These are phyloP conservation scores for Sclerotinia sclerotiorum DNA, from an alignment of 2,329 filamentous ascomycete genomes.

Conservation along the genomic window DNA sequence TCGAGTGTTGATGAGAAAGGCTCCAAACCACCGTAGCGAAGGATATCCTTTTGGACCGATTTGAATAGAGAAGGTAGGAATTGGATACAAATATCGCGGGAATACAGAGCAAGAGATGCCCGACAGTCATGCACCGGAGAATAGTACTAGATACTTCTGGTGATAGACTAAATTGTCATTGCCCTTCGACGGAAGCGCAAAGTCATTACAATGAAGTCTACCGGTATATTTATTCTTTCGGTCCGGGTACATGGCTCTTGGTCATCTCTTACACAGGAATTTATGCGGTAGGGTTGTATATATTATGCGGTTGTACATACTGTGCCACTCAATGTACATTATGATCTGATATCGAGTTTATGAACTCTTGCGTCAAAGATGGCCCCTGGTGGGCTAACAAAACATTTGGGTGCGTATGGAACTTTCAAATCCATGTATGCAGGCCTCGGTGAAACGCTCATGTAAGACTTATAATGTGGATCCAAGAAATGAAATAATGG, in stretches of 20 bases:
- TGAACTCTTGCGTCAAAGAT: neutral
- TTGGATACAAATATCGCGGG: neutral
- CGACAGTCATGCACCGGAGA: no score
- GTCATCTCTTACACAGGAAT: no score
- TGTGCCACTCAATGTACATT: neutral
- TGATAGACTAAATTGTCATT: no score
- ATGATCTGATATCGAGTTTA: neutral
- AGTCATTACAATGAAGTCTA: no score
- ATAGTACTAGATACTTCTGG: no score
- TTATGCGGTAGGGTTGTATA: neutral
- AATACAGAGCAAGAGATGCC: no score
- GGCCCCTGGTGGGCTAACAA: no score
- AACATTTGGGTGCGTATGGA: neutral
- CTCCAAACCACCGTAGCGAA: conserved; percentile 34
- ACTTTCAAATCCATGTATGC: neutral
- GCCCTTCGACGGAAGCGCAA: no score
- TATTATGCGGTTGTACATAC: neutral
- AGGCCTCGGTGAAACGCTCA: neutral
- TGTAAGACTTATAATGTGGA: neutral
- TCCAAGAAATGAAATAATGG: no score
- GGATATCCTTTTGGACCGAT: neutral
- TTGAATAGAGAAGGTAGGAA: neutral
- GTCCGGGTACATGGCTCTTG: no score
- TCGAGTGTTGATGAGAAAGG: conserved; percentile 32
- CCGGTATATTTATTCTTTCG: no score